Base-by-base conservation (phyloP, 2,329 filamentous ascomycete species). In the Aspergillus novoparasiticus region DNA sequence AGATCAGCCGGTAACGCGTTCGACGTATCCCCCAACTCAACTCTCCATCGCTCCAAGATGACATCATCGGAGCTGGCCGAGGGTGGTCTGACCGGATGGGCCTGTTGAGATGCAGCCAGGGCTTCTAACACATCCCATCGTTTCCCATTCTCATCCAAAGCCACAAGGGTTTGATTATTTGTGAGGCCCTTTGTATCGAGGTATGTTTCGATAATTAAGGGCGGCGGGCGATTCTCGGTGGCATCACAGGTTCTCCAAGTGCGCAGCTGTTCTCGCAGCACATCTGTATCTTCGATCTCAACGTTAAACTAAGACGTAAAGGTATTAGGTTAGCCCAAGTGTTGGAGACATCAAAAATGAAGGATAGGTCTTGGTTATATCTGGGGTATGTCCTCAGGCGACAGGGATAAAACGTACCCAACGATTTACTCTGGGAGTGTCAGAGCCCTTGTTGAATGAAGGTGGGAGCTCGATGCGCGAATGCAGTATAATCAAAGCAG, bases 81-180 rank as follows among this genome's bases (percentile, higher is more conserved):
- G 63, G 80, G 81, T 59, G 75, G 74, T 56, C 76, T 75, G 39
- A 73, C 76, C 66, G 76, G 74, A 56, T 67, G 68, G 28, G 78
- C 73, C 60, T 79, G 77, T 74, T 86, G 66, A 76, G 88, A 88
- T 43, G 85, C 84, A 72, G 90, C 90, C 64, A 98, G 82, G 50
- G 93, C 90, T 73, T 96, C 93, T 71, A 90, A 81, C 21, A 97
- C 94, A 81, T 98, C 93, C 91, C 92, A 97, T 66, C 92, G 88
- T 81, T 96, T 96, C 57, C 93, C 94, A 73, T 90, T 85, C 34
- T 97, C 93, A 78, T 98, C 95, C 53, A 94, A 82, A 66, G 95
- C 87, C 61, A 97, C 93, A 58, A 99, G 82, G 69, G 90, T 93
- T 78, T 99, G 93, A 71, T 90, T 95, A 64, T 90, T 88, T 48